phyloP scores from a whole-genome alignment of 495 filamentous ascomycete genomes.

The Aspergillus funiculosus region DNA sequence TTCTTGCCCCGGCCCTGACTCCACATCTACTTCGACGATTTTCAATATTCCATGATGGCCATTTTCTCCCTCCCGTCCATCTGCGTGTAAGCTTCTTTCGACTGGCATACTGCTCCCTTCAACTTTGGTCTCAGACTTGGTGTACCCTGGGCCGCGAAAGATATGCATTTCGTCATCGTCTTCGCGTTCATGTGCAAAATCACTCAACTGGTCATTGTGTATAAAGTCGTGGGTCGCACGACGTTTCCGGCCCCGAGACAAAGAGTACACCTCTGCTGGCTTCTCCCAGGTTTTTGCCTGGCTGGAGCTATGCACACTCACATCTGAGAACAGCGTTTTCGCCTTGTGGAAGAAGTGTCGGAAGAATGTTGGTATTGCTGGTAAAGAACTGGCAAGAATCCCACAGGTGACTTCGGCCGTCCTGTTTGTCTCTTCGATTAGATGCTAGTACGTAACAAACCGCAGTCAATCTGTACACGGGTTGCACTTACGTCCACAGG shows the following conservation, averaged over 20 bases:
- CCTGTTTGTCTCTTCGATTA: constrained; percentile 1
- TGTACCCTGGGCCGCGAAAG: constrained; percentile 12
- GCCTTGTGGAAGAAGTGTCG: constrained; percentile 16
- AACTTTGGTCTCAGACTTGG: constrained; percentile 10
- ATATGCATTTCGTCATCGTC: constrained; percentile 6
- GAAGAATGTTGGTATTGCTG: constrained; percentile 19
- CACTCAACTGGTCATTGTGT: not conserved
- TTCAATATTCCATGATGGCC: constrained; percentile 18
- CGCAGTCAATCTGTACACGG: no score
- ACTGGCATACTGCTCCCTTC: not conserved
- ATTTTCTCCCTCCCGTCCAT: not conserved
- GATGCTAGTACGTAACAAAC: no score
- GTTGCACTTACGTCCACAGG: constrained; percentile 22
- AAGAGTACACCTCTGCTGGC: not conserved
- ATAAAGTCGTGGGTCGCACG: not conserved
- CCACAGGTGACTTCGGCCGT: constrained; percentile 23
- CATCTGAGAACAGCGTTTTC: constrained; percentile 2
- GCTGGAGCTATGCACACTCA: constrained; percentile 3
- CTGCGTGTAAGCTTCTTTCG: not conserved
- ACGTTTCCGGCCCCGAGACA: not conserved
- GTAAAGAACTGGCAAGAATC: constrained; percentile 21
- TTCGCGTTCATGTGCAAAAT: not conserved
- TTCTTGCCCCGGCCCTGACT: constrained; percentile 14
- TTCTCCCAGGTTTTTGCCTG: constrained; percentile 1
- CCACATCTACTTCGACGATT: constrained; percentile 25